These are phyloP conservation scores for Pilobolus umbonatus DNA, from an alignment of 192 early-diverging fungal species.

Conservation along the genomic window DNA sequence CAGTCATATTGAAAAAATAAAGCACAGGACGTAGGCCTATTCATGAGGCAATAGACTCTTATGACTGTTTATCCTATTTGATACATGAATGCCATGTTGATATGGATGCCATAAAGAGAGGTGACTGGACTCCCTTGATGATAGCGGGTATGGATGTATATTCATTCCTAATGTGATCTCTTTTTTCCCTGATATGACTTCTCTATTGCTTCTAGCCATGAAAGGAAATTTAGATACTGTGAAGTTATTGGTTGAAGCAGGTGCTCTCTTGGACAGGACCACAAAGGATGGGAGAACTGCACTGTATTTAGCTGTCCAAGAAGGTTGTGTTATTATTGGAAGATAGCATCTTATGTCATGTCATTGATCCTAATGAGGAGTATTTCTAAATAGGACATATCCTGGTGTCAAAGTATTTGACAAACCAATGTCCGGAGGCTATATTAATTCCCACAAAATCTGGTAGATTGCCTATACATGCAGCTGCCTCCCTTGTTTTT, in stretches of 20 bases:
- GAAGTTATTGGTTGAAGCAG: conserved; percentile 17
- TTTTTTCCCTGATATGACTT: not conserved
- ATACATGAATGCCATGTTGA: conserved; percentile 28
- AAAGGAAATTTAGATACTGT: conserved; percentile 32
- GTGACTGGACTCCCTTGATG: conserved; percentile 44
- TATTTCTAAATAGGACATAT: conserved; percentile 28
- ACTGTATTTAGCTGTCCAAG: conserved; percentile 41
- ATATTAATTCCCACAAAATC: conserved; percentile 28
- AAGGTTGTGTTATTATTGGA: conserved; percentile 18
- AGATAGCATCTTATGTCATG: not conserved
- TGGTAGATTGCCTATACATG: conserved; percentile 36
- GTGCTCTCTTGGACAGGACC: conserved; percentile 23
- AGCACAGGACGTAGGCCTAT: conserved; percentile 33
- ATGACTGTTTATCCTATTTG: conserved; percentile 24
- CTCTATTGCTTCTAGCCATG: conserved; percentile 18
- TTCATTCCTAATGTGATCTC: not conserved
- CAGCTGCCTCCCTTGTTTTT: conserved; percentile 20
- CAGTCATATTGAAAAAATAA: not conserved
- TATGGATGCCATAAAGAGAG: conserved; percentile 40
- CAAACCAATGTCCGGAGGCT: conserved; percentile 19
- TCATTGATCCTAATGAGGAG: not conserved
- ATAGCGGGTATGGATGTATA: conserved; percentile 24
- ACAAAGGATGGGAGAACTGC: conserved; percentile 40
- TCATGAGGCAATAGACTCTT: conserved; percentile 36
- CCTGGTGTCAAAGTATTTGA: conserved; percentile 23